phyloP scores from a whole-genome alignment of 2,329 filamentous ascomycete species.

The Colletotrichum salicis region DNA sequence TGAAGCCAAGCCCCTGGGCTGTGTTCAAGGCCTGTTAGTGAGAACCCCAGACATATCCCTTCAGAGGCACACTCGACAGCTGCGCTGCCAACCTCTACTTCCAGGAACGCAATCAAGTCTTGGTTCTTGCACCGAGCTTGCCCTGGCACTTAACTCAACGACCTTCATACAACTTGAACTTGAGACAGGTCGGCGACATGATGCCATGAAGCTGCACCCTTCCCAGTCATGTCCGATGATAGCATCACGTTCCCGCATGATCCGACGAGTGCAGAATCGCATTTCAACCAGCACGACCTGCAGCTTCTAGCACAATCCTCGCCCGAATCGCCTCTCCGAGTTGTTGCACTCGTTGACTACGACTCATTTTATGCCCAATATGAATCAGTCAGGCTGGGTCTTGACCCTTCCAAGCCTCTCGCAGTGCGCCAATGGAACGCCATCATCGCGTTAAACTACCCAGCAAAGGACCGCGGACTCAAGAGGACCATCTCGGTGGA shows the following conservation, averaged over 20 bases:
- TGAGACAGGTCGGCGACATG: not conserved
- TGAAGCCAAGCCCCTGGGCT: not conserved
- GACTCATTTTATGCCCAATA: slow-evolving; percentile 98
- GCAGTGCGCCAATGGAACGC: slow-evolving; percentile 24
- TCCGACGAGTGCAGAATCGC: not conserved
- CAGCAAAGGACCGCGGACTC: not conserved
- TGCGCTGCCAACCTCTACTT: not conserved
- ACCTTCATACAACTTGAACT: too few relatives aligned
- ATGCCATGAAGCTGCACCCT: not conserved
- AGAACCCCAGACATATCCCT: too few relatives aligned
- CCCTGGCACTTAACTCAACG: too few relatives aligned
- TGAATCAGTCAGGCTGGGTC: slow-evolving; percentile 74
- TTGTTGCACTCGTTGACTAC: slow-evolving; percentile 90
- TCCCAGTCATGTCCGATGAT: not conserved
- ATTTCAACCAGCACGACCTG: not conserved
- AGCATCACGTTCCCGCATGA: not conserved
- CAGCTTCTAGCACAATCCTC: not conserved
- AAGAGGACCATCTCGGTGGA: slow-evolving; percentile 1
- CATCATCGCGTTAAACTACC: slow-evolving; percentile 21
- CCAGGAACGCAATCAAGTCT: not conserved
- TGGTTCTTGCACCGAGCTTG: not conserved
- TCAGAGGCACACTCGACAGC: not conserved
- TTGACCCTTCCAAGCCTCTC: not conserved
- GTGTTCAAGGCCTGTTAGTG: too few relatives aligned
- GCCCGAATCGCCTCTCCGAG: slow-evolving; percentile 3